Conservation (phyloP, 139 green algal species). For the Desmodesmus armatus region DNA sequence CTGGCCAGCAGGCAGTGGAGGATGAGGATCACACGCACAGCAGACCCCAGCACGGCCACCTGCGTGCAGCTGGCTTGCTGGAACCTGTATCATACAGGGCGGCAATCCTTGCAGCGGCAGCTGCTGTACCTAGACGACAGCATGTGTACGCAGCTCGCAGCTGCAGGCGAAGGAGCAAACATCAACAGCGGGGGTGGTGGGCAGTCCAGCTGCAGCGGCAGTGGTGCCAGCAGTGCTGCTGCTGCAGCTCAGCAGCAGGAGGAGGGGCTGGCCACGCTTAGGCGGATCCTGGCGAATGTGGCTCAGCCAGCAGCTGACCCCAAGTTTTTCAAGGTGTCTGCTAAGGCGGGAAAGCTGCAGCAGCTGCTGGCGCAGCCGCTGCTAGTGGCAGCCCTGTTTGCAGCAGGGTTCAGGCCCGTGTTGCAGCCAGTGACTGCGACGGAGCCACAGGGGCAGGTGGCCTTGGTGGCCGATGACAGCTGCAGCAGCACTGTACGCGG, state of each 20-base stretch:
- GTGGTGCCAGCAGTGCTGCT: too few species aligned
- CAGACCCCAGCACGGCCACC: conserved; percentile 66
- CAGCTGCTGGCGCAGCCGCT: not conserved
- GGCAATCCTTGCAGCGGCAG: not conserved
- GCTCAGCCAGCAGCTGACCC: not conserved
- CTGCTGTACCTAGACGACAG: not conserved
- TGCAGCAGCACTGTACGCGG: too few species aligned
- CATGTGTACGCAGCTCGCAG: not conserved
- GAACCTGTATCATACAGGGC: conserved; percentile 59
- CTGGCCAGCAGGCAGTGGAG: conserved; percentile 50
- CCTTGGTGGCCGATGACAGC: too few species aligned
- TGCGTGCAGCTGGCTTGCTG: conserved; percentile 76
- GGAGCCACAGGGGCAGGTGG: too few species aligned
- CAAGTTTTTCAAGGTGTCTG: conserved; percentile 14
- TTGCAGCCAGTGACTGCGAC: not conserved
- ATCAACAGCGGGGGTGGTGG: not conserved
- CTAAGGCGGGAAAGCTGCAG: not conserved
- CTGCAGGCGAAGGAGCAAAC: not conserved
- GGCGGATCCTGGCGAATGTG: conserved; percentile 17
- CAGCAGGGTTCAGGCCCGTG: conserved; percentile 7
- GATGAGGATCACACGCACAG: conserved; percentile 59
- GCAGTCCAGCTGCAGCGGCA: not conserved
- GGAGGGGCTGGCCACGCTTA: not conserved
- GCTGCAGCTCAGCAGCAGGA: not conserved
- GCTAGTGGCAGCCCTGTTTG: not conserved